phyloP scores from a whole-genome alignment of 768 basidiomycete species.

The Mycena sanguinolenta region DNA sequence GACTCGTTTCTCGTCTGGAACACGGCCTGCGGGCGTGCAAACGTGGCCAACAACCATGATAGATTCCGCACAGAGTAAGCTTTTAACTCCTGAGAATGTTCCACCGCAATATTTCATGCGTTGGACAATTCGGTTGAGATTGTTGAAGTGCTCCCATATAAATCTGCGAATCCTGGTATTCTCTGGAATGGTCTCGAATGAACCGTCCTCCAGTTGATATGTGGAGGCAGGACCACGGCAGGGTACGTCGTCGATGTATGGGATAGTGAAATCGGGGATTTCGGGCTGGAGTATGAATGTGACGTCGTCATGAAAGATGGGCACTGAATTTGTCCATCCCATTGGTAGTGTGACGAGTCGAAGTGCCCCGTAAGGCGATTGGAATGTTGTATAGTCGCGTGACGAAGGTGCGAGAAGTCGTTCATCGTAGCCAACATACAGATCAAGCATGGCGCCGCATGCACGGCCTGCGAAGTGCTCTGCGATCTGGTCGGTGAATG shows the following conservation, averaged over 20 bases:
- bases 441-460: slow-evolving; percentile 35
- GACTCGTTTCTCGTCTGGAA: slow-evolving; percentile 43
- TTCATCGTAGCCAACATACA: slow-evolving; percentile 47
- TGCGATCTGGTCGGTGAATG: too few species aligned
- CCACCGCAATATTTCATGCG: too few species aligned
- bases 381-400: slow-evolving; percentile 49
- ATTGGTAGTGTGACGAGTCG: slow-evolving; percentile 44
- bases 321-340: slow-evolving; percentile 45
- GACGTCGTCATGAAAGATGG: too few species aligned
- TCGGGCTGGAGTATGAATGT: too few species aligned
- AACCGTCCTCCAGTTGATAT: slow-evolving; percentile 29
- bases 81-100: slow-evolving; percentile 40
- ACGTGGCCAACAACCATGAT: too few species aligned
- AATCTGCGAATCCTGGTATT: slow-evolving; percentile 48
- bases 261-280: too few species aligned
- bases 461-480: too few species aligned
- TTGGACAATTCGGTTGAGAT: slow-evolving; percentile 51
- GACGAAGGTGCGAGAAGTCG: slow-evolving; percentile 40
- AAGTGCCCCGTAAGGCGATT: slow-evolving; percentile 40
- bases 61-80: slow-evolving; percentile 33
- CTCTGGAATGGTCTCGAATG: slow-evolving; percentile 40
- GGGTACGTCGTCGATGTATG: too few species aligned
- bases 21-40: slow-evolving; percentile 45
- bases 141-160: slow-evolving; percentile 56
- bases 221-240: too few species aligned